These are phyloP conservation scores for Erodium maritimum DNA, from an alignment of 345 rosid species.

Conservation along the genomic window DNA sequence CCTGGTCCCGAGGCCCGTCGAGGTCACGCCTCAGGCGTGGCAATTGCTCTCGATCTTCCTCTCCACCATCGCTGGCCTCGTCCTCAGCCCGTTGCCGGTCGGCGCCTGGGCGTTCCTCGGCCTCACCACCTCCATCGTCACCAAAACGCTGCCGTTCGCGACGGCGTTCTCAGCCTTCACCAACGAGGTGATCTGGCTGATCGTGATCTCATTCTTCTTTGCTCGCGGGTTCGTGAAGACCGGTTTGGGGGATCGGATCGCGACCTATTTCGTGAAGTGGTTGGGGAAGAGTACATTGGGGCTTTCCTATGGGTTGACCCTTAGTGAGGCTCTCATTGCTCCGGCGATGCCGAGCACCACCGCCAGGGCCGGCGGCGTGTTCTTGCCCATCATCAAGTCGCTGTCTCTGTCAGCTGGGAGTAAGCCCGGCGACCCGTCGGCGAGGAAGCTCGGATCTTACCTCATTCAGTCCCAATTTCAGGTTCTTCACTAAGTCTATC, in stretches of 20 bases:
- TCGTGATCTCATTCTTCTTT: conserved; percentile 94
- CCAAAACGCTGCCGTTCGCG: conserved; percentile 57
- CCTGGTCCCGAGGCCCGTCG: conserved; percentile 48
- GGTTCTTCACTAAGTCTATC: conserved; percentile 20
- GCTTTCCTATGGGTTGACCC: conserved; percentile 73
- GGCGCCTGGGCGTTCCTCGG: conserved; percentile 97
- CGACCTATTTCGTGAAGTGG: conserved; percentile 92
- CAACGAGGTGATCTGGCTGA: conserved; percentile 85
- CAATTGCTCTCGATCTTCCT: conserved; percentile 74
- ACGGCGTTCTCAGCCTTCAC: conserved; percentile 87
- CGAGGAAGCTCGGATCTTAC: conserved; percentile 70
- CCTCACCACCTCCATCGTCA: conserved; percentile 62
- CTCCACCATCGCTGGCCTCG: conserved; percentile 85
- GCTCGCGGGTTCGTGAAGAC: conserved; percentile 97
- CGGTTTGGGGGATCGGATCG: conserved; percentile 84
- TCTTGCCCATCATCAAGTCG: conserved; percentile 82
- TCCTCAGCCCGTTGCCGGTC: conserved; percentile 76
- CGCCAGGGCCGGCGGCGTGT: conserved; percentile 91
- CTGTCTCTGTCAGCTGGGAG: conserved; percentile 78
- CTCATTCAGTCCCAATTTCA: conserved; percentile 76
- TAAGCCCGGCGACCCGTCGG: conserved; percentile 58
- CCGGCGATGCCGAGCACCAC: conserved; percentile 98
- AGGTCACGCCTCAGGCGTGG: conserved; percentile 70
- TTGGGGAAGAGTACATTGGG: conserved; percentile 85
- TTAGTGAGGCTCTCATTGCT: conserved; percentile 84